Evolutionary conservation across 2,329 filamentous ascomycete genomes (phyloP).

Genomic region (Beauveria australis): DNA sequence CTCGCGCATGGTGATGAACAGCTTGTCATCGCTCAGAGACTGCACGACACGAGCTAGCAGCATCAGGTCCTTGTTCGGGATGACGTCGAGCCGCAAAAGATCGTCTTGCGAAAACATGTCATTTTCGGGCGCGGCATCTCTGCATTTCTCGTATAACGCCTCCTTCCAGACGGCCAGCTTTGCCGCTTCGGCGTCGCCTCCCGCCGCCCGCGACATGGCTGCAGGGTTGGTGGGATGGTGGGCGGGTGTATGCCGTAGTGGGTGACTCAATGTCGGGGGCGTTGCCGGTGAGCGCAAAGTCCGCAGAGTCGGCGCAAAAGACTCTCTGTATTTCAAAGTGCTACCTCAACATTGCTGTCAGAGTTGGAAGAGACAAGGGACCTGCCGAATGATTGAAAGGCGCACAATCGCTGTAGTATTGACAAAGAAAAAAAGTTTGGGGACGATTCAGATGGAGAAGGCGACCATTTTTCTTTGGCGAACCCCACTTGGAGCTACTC

Average conservation of each 20-base stretch:
- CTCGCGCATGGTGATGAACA: constrained; percentile 41
- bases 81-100: constrained; percentile 47
- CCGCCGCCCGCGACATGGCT: constrained; percentile 14
- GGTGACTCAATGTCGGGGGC: constrained; percentile 2
- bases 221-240: constrained; percentile 3
- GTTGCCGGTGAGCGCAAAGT: not conserved
- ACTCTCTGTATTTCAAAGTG: not conserved
- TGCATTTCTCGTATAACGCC: constrained; percentile 48
- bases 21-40: constrained; percentile 50
- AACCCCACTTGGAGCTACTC: constrained; percentile 9
- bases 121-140: constrained; percentile 38
- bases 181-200: constrained; percentile 25
- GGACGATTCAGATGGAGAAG: constrained; percentile 9
- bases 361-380: not conserved
- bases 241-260: not conserved
- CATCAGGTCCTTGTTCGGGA: constrained; percentile 47
- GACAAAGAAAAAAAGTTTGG: constrained; percentile 7
- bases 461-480: constrained; percentile 4
- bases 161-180: constrained; percentile 47
- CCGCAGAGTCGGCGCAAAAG: not conserved
- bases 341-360: constrained; percentile 3
- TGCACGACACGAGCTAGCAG: constrained; percentile 49
- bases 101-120: constrained; percentile 51
- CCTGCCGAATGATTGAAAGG: not conserved
- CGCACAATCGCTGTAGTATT: not conserved